Evolutionary conservation across 345 rosid species (phyloP), one percentile per base, ranked within the genome.

Genomic region (Linum tenue): DNA sequence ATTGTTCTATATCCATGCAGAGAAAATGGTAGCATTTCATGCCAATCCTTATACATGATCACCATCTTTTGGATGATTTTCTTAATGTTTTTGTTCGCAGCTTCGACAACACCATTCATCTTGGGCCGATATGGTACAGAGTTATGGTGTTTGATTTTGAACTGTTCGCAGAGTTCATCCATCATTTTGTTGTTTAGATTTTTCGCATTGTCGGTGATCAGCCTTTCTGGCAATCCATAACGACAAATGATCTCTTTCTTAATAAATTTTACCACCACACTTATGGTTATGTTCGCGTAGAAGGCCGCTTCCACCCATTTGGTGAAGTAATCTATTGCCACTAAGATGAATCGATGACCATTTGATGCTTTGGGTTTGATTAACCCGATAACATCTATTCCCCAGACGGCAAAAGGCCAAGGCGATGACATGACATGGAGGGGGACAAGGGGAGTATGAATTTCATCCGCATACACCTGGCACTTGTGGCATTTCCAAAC

Each of bases 101-200:
- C 51, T 55, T 55, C 60, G 7, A 55, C 15, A 0, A 15, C 17
- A 5, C 17, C 9, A 55, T 55, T 65, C 38, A 39, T 65, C 5
- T 65, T 65, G 0, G 60, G 50, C 2, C 9, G 4, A 17, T 55
- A 55, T 1, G 10, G 0, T 2, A 48, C 5, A 1, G 15, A 65
- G 40, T 65, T 38, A 4, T 38, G 16, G 12, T 63, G 39, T 3
- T 7, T 31, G 37, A 63, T 42, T 1, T 43, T 7, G n/a, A 43
- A 44, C 1, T 43, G 37, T 10, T 17, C 38, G 9, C 38, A 63
- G 15, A 63, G 3, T 8, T 65, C 16, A 2, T 9, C 37, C 22
- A 51, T 39, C 50, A 55, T n/a, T 37, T 65, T 55, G n/a, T n/a
- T n/a, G 3, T 65, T 55, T 0, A 65, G 38, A 8, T 65, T 65